Evolutionary conservation across 1,284 basidiomycete species (phyloP).

Genomic region (Phaffia rhodozyma): DNA sequence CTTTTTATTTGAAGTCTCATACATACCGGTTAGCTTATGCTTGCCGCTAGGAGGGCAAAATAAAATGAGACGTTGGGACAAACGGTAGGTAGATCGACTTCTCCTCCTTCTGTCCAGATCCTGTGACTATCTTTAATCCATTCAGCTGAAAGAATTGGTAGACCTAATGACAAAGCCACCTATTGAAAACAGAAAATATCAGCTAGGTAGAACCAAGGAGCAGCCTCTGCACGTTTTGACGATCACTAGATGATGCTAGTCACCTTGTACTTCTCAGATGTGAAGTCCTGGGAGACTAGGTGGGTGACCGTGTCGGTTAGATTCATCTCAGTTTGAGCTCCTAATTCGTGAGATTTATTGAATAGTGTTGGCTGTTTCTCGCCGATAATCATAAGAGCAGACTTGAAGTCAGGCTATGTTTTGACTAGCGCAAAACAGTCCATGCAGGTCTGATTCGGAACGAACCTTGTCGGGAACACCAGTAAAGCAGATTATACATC

Average conservation of each 20-base stretch:
- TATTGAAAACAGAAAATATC: background rate
- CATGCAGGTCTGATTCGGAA: too few species aligned
- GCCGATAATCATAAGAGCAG: too few species aligned
- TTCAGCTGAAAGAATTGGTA: slow-evolving; percentile 21
- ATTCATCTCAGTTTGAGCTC: slow-evolving; percentile 2
- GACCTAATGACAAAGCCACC: slow-evolving; percentile 21
- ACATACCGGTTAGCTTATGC: background rate
- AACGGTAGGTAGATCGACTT: slow-evolving; percentile 18
- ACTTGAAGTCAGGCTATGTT: too few species aligned
- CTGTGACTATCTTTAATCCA: slow-evolving; percentile 22
- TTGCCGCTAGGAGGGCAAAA: background rate
- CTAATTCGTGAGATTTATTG: too few species aligned
- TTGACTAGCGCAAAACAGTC: too few species aligned
- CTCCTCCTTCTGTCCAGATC: slow-evolving; percentile 22
- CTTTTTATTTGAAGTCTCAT: slow-evolving; percentile 7
- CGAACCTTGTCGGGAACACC: too few species aligned
- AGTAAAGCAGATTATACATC: too few species aligned
- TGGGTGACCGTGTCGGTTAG: slow-evolving; percentile 24
- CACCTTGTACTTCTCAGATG: slow-evolving; percentile 24
- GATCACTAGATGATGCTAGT: background rate
- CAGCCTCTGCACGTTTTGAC: too few species aligned
- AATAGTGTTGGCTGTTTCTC: too few species aligned
- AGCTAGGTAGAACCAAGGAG: background rate
- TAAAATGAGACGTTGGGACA: background rate
- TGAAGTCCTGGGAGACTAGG: slow-evolving; percentile 23